A percentile compares a stretch with the other conserved stretches of the same genome.
Evolutionary conservation across 768 basidiomycete genomes (phyloP).

Genomic region (Tulasnella calospora): DNA sequence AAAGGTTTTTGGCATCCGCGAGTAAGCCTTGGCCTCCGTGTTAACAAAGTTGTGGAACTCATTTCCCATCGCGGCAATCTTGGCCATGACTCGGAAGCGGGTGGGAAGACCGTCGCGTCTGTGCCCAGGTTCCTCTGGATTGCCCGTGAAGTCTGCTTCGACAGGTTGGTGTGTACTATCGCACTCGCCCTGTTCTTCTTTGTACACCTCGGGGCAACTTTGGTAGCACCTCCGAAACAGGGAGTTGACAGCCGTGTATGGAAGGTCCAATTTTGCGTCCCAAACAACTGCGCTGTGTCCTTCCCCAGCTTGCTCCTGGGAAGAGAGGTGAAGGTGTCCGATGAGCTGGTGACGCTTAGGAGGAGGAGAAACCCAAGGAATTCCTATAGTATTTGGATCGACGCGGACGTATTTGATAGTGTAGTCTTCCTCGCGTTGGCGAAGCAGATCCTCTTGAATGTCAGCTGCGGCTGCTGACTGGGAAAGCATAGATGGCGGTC

Average conservation of each 20-base stretch:
- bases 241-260: neutral
- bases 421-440: neutral
- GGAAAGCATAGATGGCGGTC: neutral
- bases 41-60: neutral
- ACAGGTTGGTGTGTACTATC: neutral
- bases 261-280: neutral
- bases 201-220: neutral
- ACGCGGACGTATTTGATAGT: neutral
- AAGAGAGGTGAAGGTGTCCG: neutral
- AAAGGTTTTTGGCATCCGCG: neutral
- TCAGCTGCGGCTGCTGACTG: neutral
- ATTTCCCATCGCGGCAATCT: neutral
- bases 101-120: neutral
- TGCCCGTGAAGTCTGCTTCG: neutral
- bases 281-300: neutral
- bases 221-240: neutral
- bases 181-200: neutral
- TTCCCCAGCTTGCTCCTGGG: neutral
- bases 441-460: too few relatives aligned
- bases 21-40: constrained; percentile 1
- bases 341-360: neutral
- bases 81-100: constrained; percentile 9
- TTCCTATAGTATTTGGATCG: neutral
- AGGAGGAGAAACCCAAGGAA: neutral
- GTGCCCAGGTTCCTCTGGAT: neutral